These are phyloP conservation scores for Apophysomyces ossiformis DNA, from an alignment of 371 early-diverging fungal species.

Conservation along the genomic window DNA sequence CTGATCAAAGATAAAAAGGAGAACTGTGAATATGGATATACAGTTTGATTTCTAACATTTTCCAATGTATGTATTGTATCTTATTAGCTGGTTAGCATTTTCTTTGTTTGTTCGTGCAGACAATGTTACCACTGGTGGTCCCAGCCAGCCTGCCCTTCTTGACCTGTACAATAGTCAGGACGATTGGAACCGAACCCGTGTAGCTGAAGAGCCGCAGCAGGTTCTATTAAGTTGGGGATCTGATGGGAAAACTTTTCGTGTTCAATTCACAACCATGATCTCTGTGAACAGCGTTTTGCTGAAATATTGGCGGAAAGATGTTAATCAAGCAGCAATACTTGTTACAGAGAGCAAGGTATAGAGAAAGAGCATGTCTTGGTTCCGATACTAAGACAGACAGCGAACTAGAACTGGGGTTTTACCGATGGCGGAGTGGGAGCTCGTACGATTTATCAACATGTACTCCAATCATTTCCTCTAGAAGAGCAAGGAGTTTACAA, in stretches of 20 bases:
- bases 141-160: constrained; percentile 15
- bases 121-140: constrained; percentile 12
- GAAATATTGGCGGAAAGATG: constrained; percentile 23
- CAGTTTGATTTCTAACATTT: neutral
- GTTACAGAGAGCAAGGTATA: constrained; percentile 16
- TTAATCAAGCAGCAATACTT: neutral
- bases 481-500: constrained; percentile 27
- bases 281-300: constrained; percentile 19
- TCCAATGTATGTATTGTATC: neutral
- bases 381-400: neutral
- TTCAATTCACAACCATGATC: constrained; percentile 28
- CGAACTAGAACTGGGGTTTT: constrained; percentile 37
- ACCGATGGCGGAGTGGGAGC: constrained; percentile 36
- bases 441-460: constrained; percentile 35
- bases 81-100: neutral
- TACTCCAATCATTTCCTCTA: constrained; percentile 26
- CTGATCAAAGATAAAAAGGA: too few relatives aligned
- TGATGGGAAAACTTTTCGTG: constrained; percentile 19
- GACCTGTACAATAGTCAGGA: constrained; percentile 18
- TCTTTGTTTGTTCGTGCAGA: neutral
- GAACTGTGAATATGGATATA: neutral
- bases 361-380: neutral
- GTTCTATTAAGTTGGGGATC: constrained; percentile 25
- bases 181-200: constrained; percentile 33
- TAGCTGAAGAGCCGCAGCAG: constrained; percentile 28